Base-by-base conservation (phyloP, 805 yeast species). In the Zygotorulaspora florentina region DNA sequence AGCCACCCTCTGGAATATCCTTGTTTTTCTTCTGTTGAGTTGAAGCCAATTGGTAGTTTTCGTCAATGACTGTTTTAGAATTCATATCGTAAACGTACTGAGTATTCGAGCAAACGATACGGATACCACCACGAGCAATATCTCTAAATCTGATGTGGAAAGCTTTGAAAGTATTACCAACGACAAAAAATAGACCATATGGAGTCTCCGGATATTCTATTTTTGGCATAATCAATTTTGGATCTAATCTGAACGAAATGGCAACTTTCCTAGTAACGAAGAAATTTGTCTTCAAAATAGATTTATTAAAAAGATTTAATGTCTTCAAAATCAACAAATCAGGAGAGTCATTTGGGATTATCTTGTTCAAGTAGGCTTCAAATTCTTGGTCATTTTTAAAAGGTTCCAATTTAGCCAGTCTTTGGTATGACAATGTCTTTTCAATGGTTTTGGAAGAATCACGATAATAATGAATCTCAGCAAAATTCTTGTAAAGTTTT, bases 1-100 rank as follows among this genome's bases (percentile, higher is more conserved):
- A 87, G 30, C 99, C 99, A 64, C 99, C 98, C 74, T 91, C 99
- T 40, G 99, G 98, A 48, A 91, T 93, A 72, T 91, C 99, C 73
- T 91, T 91, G 72, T 91, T 93, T 71, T 91, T 91, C 55, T 91
- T 79, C 72, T 93, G 99, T 70, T 91, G 99, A 36, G 99, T 91
- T 45, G 83, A 80, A 34, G 99, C 98, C 67, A 91, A 77, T 65
- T 90, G 90, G 70, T 93, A 91, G 71, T 93, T 91, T 69, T 91
- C 99, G 67, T 93, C 98, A 66, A 91, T 89, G 70, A 91, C 77
- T 58, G 87, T 86, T 56, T 96, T 81, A 54, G 84, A 83, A 62
- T 93, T 91, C 60, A 81, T 79, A 41, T 83, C 79, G 67, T 88
- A 93, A 41, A 88, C 89, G 69, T 93, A 98, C 47, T 72, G 70